phyloP scores from a whole-genome alignment of 2,329 filamentous ascomycete species.

The Ophiostoma quercus region DNA sequence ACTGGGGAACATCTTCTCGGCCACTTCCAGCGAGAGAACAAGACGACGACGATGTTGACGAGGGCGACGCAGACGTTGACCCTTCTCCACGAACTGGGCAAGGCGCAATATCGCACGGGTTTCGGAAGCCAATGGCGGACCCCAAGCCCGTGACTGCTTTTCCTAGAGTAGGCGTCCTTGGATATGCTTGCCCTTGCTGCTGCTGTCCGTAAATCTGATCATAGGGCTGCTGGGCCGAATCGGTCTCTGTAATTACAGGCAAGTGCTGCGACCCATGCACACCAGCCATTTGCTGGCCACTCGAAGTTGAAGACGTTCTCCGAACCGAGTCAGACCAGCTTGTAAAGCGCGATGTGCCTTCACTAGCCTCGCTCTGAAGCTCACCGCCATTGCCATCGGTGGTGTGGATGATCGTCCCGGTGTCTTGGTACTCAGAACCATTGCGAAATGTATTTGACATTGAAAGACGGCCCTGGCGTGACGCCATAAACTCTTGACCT shows the following conservation, averaged over 20 bases:
- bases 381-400: background rate
- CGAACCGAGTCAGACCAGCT: constrained; percentile 27
- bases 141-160: background rate
- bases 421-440: constrained; percentile 14
- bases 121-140: background rate
- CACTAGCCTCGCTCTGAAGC: constrained; percentile 15
- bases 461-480: constrained; percentile 18
- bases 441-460: constrained; percentile 22
- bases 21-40: constrained; percentile 27
- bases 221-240: background rate
- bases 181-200: background rate
- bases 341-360: constrained; percentile 26
- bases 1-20: constrained; percentile 16
- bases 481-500: constrained; percentile 23
- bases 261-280: constrained; percentile 10
- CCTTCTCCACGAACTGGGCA: background rate
- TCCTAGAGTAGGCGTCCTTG: background rate
- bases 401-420: constrained; percentile 15
- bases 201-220: background rate
- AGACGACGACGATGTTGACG: constrained; percentile 17
- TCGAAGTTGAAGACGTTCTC: constrained; percentile 18
- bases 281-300: background rate
- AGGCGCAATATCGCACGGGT: background rate
- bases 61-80: background rate
- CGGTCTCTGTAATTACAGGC: constrained; percentile 20